Evolutionary conservation across 345 rosid species (phyloP).

Genomic region (Streptanthus diversifolius): DNA sequence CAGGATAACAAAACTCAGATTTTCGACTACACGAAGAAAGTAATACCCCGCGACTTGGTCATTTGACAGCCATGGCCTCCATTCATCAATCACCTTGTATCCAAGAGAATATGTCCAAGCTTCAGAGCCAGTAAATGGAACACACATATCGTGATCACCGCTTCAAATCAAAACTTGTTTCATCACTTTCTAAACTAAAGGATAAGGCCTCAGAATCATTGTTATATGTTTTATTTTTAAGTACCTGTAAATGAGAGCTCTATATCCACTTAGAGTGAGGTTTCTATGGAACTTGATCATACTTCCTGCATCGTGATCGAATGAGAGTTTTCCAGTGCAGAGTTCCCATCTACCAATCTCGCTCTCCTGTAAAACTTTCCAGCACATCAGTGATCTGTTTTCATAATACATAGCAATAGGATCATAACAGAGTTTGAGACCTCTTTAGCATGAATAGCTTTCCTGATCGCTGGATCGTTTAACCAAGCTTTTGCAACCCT

Average conservation of each 20-base stretch:
- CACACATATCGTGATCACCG: constrained; percentile 95
- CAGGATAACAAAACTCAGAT: background rate
- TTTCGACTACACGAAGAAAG: background rate
- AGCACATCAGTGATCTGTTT: background rate
- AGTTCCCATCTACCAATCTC: constrained; percentile 55
- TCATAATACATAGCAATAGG: background rate
- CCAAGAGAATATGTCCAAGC: constrained; percentile 91
- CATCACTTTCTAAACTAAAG: background rate
- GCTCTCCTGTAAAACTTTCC: constrained; percentile 36
- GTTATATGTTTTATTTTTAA: background rate
- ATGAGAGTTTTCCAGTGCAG: constrained; percentile 48
- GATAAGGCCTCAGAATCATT: background rate
- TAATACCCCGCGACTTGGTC: constrained; percentile 84
- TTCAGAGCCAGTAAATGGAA: constrained; percentile 83
- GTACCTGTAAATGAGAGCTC: constrained; percentile 84
- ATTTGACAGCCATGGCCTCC: constrained; percentile 79
- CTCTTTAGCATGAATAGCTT: constrained; percentile 63
- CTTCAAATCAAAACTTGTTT: constrained; percentile 34
- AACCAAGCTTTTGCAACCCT: constrained; percentile 82
- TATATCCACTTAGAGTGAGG: constrained; percentile 65
- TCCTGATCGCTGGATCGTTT: constrained; percentile 56
- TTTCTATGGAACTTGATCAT: constrained; percentile 81
- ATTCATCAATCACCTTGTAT: constrained; percentile 64
- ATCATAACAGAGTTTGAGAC: constrained; percentile 36
- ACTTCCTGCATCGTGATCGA: constrained; percentile 67